Base-by-base conservation (phyloP, 371 early-diverging fungal species). In the Batkoa obscura region DNA sequence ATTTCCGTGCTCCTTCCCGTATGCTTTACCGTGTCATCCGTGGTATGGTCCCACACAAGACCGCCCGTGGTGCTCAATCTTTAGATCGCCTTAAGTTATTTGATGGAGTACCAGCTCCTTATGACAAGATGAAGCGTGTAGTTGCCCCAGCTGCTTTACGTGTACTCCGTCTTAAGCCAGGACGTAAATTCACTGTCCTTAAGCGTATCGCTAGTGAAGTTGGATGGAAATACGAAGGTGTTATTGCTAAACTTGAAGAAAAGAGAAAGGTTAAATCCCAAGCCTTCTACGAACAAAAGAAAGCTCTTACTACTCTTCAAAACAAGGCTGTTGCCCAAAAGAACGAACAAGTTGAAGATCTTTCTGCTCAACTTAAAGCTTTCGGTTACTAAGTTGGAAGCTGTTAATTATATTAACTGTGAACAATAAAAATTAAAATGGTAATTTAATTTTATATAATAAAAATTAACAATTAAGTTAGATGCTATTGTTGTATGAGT, bases 1-100 rank as follows among this genome's bases (percentile, higher is more conserved):
- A 99, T 73, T 97, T 94, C 89, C 73, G 73, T 51, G 96, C 98
- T 62, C 99, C 99, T 56, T 93, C 94, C 59, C 92, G 91, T 73
- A 90, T 94, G 79, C 91, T 99, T 80, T 90, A 85, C 79, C 90
- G 93, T 71, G 81, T 91, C 50, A 79, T 99, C 71, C 90, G 98
- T 66, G 97, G 99, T 67, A 99, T 99, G 99, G 69, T 98, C 65
- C 98, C 98, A 58, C 95, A 98, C 85, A 99, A 96, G 87, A 91
- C 94, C 55, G 73, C 90, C 59, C 94, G 96, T 71, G 99, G 99
- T 74, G 85, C 90, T 61, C 86, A 86, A 56, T 99, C 99, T 63
- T 76, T 98, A 61, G 86, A 86, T 62, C 90, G 98, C 75, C 77
- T 99, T 67, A 92, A 91, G 84, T 83, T 94, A 64, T 98, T 94